Conservation (phyloP, 306 rosid genomes). For the Cotoneaster glaucophyllus region DNA sequence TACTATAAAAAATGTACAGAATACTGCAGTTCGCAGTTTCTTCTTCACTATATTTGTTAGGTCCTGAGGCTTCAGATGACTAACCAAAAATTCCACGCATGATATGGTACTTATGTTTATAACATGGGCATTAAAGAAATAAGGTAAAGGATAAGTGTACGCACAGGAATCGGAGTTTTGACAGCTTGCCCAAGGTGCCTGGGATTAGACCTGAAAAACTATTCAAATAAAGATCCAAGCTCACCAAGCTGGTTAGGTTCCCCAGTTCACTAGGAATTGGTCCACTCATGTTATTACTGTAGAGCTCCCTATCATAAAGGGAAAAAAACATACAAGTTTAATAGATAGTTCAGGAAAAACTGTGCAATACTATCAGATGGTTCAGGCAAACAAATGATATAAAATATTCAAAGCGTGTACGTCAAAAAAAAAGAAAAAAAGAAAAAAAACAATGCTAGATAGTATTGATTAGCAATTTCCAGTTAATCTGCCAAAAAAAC, state of each 20-base stretch:
- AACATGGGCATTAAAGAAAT: not conserved
- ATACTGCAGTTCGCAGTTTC: not conserved
- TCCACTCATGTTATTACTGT: constrained; percentile 93
- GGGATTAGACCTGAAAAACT: constrained; percentile 85
- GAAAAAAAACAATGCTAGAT: not conserved
- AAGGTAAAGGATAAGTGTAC: constrained; percentile 29
- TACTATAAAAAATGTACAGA: not conserved
- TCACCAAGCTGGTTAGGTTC: constrained; percentile 97
- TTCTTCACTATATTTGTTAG: not conserved
- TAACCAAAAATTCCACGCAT: not conserved
- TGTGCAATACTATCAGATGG: not conserved
- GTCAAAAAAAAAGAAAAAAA: not conserved
- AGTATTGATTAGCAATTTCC: not conserved
- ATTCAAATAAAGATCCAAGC: constrained; percentile 96
- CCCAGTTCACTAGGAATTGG: constrained; percentile 89
- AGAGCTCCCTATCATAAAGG: constrained; percentile 66
- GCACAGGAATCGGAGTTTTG: constrained; percentile 95
- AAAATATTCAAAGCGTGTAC: not conserved
- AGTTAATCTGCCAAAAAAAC: not conserved
- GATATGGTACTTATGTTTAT: not conserved
- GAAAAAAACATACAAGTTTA: not conserved
- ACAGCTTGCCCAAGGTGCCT: constrained; percentile 83
- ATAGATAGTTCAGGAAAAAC: not conserved
- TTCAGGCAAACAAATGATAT: not conserved
- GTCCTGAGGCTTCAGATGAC: not conserved